Evolutionary conservation across 306 rosid species (phyloP), one percentile per base, ranked within the genome.

Genomic region (Arachis stenosperma): DNA sequence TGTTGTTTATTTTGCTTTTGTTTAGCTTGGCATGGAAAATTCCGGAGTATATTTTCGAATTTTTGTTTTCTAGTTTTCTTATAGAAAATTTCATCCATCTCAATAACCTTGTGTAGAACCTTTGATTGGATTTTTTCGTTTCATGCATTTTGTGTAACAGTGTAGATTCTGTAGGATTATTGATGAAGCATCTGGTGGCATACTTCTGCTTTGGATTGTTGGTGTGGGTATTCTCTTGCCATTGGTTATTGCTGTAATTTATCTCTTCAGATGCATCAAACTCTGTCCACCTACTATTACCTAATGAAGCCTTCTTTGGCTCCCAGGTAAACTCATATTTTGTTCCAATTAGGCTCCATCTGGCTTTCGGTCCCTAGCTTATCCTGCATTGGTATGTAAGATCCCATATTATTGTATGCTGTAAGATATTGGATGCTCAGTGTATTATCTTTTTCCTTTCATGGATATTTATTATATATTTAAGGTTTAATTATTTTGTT

Each of bases 201-300:
- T 94, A 77, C 97, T 94, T 56, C 80, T 88, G 77, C 87, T 94
- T 74, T 92, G 98, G 96, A 94, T 94, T 52, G 99, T 94, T 73
- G 99, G 98, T 80, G 75, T 91, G 74, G 88, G 99, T 64, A 91
- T 94, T 85, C 96, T 94, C 71, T 88, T 94, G 89, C 99, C 99
- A 46, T 78, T 94, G 92, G 90, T 91, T 52, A 78, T 90, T 69
- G 17, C 17, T 17, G 17, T 17, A 17, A 17, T 17, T 17, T 17
- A 17, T 17, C 17, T 17, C 17, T 17, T 0, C 17, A 17, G 17
- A 17, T 0, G 17, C 17, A 17, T 17, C 17, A 17, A 17, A 17
- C 17, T 0, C 17, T 17, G 17, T 17, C 17, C 17, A 17, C 17
- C 17, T 17, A 17, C 17, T 17, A 17, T 17, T 17, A 17, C 17